Conservation (phyloP, 306 rosid genomes). For the Dalbergia cochinchinensis region DNA sequence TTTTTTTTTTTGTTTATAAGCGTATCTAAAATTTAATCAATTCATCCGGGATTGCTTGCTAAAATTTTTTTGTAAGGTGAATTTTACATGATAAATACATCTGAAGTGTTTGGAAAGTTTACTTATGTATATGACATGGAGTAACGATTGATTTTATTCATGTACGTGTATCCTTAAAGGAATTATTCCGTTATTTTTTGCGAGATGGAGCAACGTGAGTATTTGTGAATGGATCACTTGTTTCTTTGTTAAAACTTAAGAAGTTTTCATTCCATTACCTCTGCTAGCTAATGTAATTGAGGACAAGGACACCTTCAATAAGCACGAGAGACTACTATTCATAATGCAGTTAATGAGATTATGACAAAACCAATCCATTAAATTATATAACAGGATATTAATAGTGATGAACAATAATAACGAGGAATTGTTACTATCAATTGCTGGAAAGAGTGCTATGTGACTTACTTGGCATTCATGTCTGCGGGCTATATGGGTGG, state of each 20-base stretch:
- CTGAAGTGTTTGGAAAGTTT: no score
- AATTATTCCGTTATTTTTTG: no score
- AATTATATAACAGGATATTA: background rate
- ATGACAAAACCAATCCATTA: constrained; percentile 11
- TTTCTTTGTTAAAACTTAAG: background rate
- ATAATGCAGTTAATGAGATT: background rate
- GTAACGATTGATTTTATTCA: no score
- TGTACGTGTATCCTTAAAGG: no score
- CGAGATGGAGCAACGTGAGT: background rate
- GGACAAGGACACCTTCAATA: background rate
- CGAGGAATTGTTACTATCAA: constrained; percentile 43
- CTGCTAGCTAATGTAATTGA: background rate
- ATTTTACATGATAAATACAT: background rate
- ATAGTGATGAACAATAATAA: constrained; percentile 26
- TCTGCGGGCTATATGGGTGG: constrained; percentile 1
- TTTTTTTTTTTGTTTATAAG: no score
- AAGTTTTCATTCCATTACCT: background rate
- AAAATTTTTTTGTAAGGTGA: no score
- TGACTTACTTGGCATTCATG: constrained; percentile 13
- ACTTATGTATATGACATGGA: no score
- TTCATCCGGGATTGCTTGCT: no score
- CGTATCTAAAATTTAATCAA: no score
- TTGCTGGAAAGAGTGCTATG: constrained; percentile 43
- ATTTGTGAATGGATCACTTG: background rate
- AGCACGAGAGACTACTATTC: constrained; percentile 10